Evolutionary conservation across 371 early-diverging fungal genomes (phyloP), one percentile per base, ranked within the genome.

Genomic region (Nematocida major): DNA sequence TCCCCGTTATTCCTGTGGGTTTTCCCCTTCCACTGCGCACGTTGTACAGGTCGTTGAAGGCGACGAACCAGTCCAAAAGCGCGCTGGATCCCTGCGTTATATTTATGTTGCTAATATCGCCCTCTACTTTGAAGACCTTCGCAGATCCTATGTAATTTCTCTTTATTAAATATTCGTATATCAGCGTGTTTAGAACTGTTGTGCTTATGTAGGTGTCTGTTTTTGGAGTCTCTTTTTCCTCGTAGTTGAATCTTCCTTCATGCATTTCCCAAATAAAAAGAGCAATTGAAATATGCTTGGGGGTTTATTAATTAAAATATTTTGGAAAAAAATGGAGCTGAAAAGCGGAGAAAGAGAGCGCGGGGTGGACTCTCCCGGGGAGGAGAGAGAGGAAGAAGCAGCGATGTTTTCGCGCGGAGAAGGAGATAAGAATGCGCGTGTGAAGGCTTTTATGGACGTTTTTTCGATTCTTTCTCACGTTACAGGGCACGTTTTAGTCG

Each of bases 151-250:
- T 49, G 57, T 67, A 81, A 45, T 77, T 79, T 42, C 70, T 81
- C 61, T 82, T 82, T 48, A 73, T 24, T 18, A 85, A 65, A 68
- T 85, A 83, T 38, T 83, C 85, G 43, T 82, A 80, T 13, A 85
- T 80, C 24, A 85, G 48, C 11, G 53, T 50, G 66, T 82, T 81
- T 9, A 82, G 49, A 3, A 70, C 76, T 30, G 76, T 63, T 43
- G 76, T 73, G 54, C 66, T 73, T 5, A 73, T 73, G 20, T 69
- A 59, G 18, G 70, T 11, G 15, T 69, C 70, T 40, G 66, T 1
- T 30, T 30, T 66, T 48, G 5, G 51, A 26, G 30, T 39, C 34
- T 65, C 65, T 48, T 61, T 61, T 22, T 63, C 63, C 22, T 62
- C 49, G 39, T 73, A 65, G 11, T 4, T 32, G 43, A 63, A 73